Evolutionary conservation across 805 yeast genomes (phyloP), one percentile per base, ranked within the genome.

Genomic region (Candida ascalaphidarum): DNA sequence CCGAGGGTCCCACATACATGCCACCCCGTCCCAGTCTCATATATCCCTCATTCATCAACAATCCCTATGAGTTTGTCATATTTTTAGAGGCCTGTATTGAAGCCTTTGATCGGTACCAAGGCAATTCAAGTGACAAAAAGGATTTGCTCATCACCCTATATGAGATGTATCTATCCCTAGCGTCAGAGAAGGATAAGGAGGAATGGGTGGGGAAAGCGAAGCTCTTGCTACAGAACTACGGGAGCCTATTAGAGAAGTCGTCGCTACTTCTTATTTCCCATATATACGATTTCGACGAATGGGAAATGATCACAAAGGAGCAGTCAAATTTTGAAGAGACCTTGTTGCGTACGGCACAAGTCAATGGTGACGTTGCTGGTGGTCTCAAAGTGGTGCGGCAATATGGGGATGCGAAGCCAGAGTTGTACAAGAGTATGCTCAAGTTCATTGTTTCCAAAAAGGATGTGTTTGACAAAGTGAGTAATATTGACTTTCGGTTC

Each of bases 11-110:
- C 11, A 81, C 92, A 0, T 92, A 92, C 50, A 78, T 79, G 28
- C 96, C 97, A 2, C 98, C 98, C 3, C 69, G 77, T 28, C 97
- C 97, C 5, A 68, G 86, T 25, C 63, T 89, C 22, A 82, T 89
- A 1, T 92, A 85, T 47, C 77, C 89, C 2, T 76, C 94, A 2
- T 92, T 92, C 50, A 74, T 82, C n/a, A 72, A 78, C 39, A 84
- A 81, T 47, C 86, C 92, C 0, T 72, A 77, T 44, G 92, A 88
- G 46, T 89, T 92, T 64, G 92, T 88, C 15, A 81, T 83, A 6
- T 92, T 92, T 37, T 53, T 92, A 32, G 98, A 92, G 49, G 96
- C 97, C 0, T 85, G 95, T 42, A 55, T 86, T 11, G 83, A 79
- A 41, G 68, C 81, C 9, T 82, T 82, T 46, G 86, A 79, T 31